These are phyloP conservation scores for Rutidosis leptorrhynchoides DNA, from an alignment of 129 eudicot species.

Conservation along the genomic window DNA sequence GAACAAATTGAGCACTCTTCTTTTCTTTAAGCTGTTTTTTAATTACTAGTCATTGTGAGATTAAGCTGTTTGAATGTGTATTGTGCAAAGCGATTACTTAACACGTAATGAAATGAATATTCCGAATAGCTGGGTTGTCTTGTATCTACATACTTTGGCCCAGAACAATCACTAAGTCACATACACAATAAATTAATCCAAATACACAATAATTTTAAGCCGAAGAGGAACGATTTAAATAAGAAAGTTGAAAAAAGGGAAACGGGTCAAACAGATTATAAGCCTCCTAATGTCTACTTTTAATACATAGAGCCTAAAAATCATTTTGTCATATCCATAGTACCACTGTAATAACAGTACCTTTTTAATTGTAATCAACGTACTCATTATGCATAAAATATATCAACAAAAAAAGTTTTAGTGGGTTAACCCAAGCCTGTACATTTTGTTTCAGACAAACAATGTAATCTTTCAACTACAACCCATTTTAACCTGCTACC, in stretches of 20 bases:
- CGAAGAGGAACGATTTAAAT: not conserved
- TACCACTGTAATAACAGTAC: not conserved
- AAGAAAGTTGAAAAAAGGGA: not conserved
- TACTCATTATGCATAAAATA: not conserved
- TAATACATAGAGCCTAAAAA: not conserved
- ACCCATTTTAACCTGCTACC: not conserved
- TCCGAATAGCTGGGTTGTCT: not conserved
- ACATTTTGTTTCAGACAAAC: not conserved
- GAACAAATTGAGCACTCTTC: too few species aligned
- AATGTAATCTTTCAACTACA: too few species aligned
- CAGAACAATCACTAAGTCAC: not conserved
- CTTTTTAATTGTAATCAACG: not conserved
- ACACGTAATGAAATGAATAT: not conserved
- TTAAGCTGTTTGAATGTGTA: not conserved
- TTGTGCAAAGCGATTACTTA: not conserved
- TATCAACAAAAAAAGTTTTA: not conserved
- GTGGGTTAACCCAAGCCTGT: not conserved
- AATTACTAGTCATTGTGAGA: slow-evolving; percentile 10
- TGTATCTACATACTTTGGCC: not conserved
- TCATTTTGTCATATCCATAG: not conserved
- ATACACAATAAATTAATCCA: not conserved
- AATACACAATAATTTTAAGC: not conserved
- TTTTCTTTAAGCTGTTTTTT: too few species aligned
- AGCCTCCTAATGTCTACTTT: not conserved
- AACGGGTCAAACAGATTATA: not conserved